These are phyloP conservation scores for Brassica balearica DNA, from an alignment of 441 rosid genomes.

Conservation along the genomic window DNA sequence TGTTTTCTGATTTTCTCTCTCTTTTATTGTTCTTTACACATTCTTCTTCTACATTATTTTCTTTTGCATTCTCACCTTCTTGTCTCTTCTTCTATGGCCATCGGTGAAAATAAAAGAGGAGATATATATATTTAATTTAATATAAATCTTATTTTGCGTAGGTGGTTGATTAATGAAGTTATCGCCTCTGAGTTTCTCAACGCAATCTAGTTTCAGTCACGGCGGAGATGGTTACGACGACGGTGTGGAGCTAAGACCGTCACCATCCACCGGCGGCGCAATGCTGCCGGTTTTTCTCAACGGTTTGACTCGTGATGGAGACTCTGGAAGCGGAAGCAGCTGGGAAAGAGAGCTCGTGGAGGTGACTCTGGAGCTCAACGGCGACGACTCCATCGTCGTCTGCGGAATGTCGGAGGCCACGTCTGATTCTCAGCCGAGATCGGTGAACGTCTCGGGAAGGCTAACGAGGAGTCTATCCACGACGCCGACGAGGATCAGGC, in stretches of 20 bases:
- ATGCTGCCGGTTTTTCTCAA: conserved; percentile 87
- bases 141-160: background rate
- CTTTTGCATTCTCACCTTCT: conserved; percentile 15
- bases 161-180: conserved; percentile 52
- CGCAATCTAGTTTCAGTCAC: conserved; percentile 56
- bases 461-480: conserved; percentile 61
- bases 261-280: conserved; percentile 61
- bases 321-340: conserved; percentile 43
- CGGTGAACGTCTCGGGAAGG: conserved; percentile 13
- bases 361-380: conserved; percentile 70
- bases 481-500: conserved; percentile 63
- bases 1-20: conserved; percentile 36
- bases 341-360: conserved; percentile 65
- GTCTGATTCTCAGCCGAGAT: conserved; percentile 35
- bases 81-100: conserved; percentile 32
- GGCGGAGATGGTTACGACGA: conserved; percentile 54
- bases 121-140: background rate
- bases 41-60: background rate
- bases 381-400: conserved; percentile 65
- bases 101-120: conserved; percentile 3
- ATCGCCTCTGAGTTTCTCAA: conserved; percentile 60
- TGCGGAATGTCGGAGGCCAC: conserved; percentile 62
- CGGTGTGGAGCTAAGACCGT: conserved; percentile 37
- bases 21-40: conserved; percentile 12
- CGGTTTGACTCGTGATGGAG: conserved; percentile 55